phyloP scores from a whole-genome alignment of 805 yeast genomes.

The Yarrowia yakushimensis region DNA sequence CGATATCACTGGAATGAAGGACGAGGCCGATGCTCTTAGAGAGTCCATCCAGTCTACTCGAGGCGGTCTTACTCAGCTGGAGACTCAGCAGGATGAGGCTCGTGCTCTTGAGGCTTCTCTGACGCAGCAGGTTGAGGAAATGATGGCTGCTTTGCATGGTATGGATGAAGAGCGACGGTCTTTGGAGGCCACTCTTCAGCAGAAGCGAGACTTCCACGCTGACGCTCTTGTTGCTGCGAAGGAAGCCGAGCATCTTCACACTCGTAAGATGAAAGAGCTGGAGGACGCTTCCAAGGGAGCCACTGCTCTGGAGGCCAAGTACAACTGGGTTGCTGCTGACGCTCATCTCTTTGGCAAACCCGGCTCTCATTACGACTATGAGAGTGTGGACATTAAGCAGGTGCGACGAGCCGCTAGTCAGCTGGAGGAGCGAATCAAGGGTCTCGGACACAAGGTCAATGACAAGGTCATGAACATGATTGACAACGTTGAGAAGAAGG shows the following conservation, averaged over 20 bases:
- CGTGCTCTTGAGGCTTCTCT: constrained; percentile 35
- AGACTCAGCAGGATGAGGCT: constrained; percentile 36
- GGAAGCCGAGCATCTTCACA: constrained; percentile 31
- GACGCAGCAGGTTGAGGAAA: constrained; percentile 43
- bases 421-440: constrained; percentile 56
- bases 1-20: constrained; percentile 51
- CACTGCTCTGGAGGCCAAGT: constrained; percentile 45
- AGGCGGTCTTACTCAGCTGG: constrained; percentile 39
- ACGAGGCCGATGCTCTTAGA: constrained; percentile 42
- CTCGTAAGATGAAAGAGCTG: constrained; percentile 36
- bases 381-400: constrained; percentile 46
- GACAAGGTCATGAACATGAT: constrained; percentile 85
- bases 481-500: constrained; percentile 88
- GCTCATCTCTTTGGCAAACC: constrained; percentile 42
- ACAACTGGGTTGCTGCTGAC: constrained; percentile 72
- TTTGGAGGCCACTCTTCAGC: constrained; percentile 33
- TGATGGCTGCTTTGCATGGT: constrained; percentile 58
- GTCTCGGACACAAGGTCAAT: constrained; percentile 78
- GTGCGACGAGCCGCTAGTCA: constrained; percentile 55
- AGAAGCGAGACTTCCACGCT: constrained; percentile 31
- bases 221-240: constrained; percentile 30
- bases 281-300: constrained; percentile 27
- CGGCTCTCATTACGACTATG: constrained; percentile 37
- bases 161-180: constrained; percentile 74
- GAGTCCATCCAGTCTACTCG: constrained; percentile 35